Evolutionary conservation across 1,139 yeast species (phyloP).

Genomic region (Trichomonascaceae sp.): DNA sequence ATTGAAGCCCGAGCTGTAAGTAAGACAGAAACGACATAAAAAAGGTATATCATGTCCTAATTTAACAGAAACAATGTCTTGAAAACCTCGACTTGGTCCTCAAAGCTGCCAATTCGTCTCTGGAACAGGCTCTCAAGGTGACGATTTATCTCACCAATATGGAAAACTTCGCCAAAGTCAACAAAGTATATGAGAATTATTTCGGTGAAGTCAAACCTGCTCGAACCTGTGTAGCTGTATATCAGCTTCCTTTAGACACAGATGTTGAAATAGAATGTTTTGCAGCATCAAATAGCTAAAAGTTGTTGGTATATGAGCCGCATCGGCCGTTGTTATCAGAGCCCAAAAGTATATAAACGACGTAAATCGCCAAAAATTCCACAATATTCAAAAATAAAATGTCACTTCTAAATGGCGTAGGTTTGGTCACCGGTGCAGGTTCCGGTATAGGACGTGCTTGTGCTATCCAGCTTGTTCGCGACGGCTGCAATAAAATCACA

Average conservation of each 20-base stretch:
- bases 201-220: slow-evolving; percentile 45
- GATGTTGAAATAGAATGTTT: slow-evolving; percentile 36
- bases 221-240: slow-evolving; percentile 46
- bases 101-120: slow-evolving; percentile 42
- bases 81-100: slow-evolving; percentile 39
- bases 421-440: background rate
- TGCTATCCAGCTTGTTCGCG: background rate
- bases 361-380: background rate
- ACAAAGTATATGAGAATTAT: slow-evolving; percentile 43
- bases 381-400: background rate
- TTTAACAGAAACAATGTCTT: slow-evolving; percentile 19
- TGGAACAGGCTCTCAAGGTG: slow-evolving; percentile 48
- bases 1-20: slow-evolving; percentile 22
- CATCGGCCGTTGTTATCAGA: background rate
- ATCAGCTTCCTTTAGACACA: slow-evolving; percentile 25
- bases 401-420: background rate
- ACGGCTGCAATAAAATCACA: background rate
- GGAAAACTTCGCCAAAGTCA: slow-evolving; percentile 41
- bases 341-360: background rate
- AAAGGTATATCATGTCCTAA: background rate
- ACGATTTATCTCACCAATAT: slow-evolving; percentile 45
- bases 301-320: too few species aligned
- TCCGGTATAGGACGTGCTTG: background rate
- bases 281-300: slow-evolving; percentile 17
- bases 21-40: background rate